A percentile compares a stretch with the other conserved stretches of the same genome.
phyloP scores from a whole-genome alignment of 2,329 filamentous ascomycete species.

The Mariannaea sp. region DNA sequence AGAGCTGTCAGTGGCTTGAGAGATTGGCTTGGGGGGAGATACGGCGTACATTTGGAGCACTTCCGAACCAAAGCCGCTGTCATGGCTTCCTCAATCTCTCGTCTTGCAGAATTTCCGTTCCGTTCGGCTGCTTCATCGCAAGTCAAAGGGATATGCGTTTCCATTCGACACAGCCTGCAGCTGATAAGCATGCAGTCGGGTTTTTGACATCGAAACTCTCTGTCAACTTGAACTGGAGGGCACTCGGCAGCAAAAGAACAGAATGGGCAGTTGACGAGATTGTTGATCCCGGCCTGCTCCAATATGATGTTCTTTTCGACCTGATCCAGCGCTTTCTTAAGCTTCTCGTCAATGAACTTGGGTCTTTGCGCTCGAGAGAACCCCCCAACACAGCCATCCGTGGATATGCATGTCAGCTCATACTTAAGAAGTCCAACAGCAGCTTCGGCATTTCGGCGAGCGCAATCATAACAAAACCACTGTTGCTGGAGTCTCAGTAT shows the following conservation, averaged over 20 bases:
- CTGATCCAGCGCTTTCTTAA: constrained; percentile 66
- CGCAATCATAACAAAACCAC: constrained; percentile 73
- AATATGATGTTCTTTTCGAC: constrained; percentile 74
- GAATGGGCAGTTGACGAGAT: constrained; percentile 78
- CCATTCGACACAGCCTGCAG: constrained; percentile 69
- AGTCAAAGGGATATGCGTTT: constrained; percentile 72
- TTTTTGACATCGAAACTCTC: constrained; percentile 74
- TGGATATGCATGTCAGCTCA: constrained; percentile 72
- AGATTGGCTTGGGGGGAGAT: constrained; percentile 4
- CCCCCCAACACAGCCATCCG: constrained; percentile 64
- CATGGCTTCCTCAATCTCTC: constrained; percentile 82
- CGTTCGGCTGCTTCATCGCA: constrained; percentile 71
- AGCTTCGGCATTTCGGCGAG: constrained; percentile 66
- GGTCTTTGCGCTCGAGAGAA: constrained; percentile 63
- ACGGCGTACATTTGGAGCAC: constrained; percentile 66
- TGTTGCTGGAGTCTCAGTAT: constrained; percentile 31
- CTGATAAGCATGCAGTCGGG: constrained; percentile 66
- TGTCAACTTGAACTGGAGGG: constrained; percentile 67
- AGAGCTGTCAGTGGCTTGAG: constrained; percentile 18
- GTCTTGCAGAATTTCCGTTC: constrained; percentile 63
- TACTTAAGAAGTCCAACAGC: constrained; percentile 73
- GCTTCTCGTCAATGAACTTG: constrained; percentile 61
- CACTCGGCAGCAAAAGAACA: constrained; percentile 81
- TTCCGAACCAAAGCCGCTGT: constrained; percentile 75
- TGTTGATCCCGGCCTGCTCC: constrained; percentile 70